Base-by-base conservation (phyloP, 2,329 filamentous ascomycete species). In the Aureobasidium melanogenum region DNA sequence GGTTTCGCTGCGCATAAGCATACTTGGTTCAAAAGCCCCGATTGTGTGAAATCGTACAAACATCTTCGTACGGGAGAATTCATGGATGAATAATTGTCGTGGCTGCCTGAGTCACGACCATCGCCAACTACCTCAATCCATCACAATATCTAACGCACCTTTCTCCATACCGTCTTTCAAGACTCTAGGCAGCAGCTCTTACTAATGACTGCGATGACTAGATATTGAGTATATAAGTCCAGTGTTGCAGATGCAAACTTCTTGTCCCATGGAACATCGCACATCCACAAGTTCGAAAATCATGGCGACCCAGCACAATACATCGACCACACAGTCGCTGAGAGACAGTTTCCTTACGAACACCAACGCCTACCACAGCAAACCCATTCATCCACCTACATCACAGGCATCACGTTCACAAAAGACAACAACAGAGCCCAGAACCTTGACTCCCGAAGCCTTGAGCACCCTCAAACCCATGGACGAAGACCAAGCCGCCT, bases 1-100 rank as follows among this genome's bases (percentile, higher is more conserved):
- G 71, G 67, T 17, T 81, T 80, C 67, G 74, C 71, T 2, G 60
- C 67, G n/a, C 73, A 77, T 63, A 70, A 73, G 54, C 76, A 80
- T 64, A 64, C 66, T 2, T 80, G 78, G 78, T 71, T 77, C 64
- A 73, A 72, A 6, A 69, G 66, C 50, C 72, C 75, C 66, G 68
- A 72, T 0, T 73, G 69, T 2, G 61, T 77, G 22, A 65, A 69
- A 28, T 71, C 72, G 32, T 79, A 72, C 63, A 74, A 74, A 68
- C 72, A 73, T 62, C 5, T 19, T 3, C 58, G 55, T 19, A 30
- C 15, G 2, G 55, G 44, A 41, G 55, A 59, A 3, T 22, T 41
- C 22, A 38, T 59, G 34, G 55, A 32, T n/a, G 55, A 41, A 12
- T 59, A 59, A 34, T 47, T 5, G 26, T 47, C 26, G 12, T 19